These are phyloP conservation scores for Candida nonsorbophila DNA, from an alignment of 805 yeast genomes.

Conservation along the genomic window DNA sequence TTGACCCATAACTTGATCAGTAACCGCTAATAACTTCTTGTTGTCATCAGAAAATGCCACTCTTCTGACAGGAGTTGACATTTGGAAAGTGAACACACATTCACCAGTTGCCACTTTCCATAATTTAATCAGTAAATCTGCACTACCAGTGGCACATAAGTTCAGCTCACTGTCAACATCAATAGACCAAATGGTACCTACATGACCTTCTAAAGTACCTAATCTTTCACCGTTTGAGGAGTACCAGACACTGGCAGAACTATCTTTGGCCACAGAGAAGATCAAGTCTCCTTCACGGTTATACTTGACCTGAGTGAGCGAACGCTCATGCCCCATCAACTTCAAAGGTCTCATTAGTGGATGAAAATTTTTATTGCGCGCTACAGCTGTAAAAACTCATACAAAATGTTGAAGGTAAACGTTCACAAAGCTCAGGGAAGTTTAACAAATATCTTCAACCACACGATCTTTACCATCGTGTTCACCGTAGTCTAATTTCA, in stretches of 20 bases:
- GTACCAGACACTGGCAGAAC: slow-evolving; percentile 87
- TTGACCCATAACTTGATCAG: slow-evolving; percentile 91
- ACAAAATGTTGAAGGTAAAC: not conserved
- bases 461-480: slow-evolving; percentile 45
- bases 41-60: slow-evolving; percentile 81
- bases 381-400: not conserved
- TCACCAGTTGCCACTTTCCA: slow-evolving; percentile 83
- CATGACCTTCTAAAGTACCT: slow-evolving; percentile 81
- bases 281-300: slow-evolving; percentile 93
- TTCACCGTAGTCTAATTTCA: slow-evolving; percentile 64
- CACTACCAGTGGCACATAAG: slow-evolving; percentile 80
- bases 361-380: slow-evolving; percentile 8
- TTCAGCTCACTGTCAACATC: slow-evolving; percentile 73
- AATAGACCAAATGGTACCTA: slow-evolving; percentile 93
- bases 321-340: slow-evolving; percentile 95
- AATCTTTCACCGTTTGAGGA: slow-evolving; percentile 93
- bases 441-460: slow-evolving; percentile 61
- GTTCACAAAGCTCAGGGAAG: not conserved
- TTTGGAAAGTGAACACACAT: slow-evolving; percentile 64
- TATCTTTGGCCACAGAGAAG: slow-evolving; percentile 89
- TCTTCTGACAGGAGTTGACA: slow-evolving; percentile 84
- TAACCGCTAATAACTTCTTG: slow-evolving; percentile 62
- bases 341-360: slow-evolving; percentile 47
- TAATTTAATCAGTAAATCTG: slow-evolving; percentile 78
- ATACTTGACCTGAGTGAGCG: slow-evolving; percentile 92